phyloP scores from a whole-genome alignment of 805 yeast species.

The Hanseniaspora singularis region DNA sequence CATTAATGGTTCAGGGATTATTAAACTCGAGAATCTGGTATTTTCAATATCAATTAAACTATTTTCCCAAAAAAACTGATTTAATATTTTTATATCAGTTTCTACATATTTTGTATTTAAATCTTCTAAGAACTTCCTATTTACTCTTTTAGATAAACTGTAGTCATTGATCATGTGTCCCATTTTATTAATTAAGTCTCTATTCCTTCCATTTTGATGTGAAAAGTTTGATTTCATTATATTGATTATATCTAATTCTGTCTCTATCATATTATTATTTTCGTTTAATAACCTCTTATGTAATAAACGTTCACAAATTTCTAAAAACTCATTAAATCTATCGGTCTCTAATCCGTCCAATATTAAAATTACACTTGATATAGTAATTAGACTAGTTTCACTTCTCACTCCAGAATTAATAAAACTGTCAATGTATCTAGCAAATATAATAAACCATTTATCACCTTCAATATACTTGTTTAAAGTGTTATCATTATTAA shows the following conservation, averaged over 20 bases:
- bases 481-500: not conserved
- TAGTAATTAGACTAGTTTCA: not conserved
- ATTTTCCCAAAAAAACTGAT: conserved; percentile 46
- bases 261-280: not conserved
- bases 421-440: conserved; percentile 2
- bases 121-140: conserved; percentile 30
- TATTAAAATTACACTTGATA: not conserved
- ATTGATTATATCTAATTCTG: not conserved
- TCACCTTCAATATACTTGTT: conserved; percentile 2
- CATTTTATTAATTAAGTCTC: conserved; percentile 35
- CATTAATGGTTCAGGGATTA: conserved; percentile 28
- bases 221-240: conserved; percentile 6
- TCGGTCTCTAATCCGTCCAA: conserved; percentile 1
- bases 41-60: conserved; percentile 20
- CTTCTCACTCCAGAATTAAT: not conserved
- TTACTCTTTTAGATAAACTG: conserved; percentile 41
- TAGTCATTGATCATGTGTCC: conserved; percentile 84
- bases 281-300: conserved; percentile 7
- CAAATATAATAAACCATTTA: conserved; percentile 5
- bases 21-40: not conserved
- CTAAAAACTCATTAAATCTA: conserved; percentile 6
- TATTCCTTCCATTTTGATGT: conserved; percentile 9
- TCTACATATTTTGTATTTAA: conserved; percentile 24
- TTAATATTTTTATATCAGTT: conserved; percentile 43
- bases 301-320: not conserved